Base-by-base conservation (phyloP, 106 monocot species). In the Agapanthus africanus region DNA sequence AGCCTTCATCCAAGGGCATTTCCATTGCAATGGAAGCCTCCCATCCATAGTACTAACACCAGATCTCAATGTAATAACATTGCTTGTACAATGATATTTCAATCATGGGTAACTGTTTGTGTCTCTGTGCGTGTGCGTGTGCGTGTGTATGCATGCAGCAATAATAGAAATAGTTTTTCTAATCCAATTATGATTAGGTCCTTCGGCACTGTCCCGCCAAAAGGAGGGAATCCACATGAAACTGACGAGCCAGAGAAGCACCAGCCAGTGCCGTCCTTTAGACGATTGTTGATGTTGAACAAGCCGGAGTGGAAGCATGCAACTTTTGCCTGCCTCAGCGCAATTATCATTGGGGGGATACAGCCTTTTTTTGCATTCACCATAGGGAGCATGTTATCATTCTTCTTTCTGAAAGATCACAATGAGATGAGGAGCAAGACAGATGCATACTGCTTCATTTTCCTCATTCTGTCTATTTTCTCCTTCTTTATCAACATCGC, bases 291-390 rank as follows among this genome's bases (percentile, higher is more conserved):
- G 63, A 44, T 83, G 59, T 16, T 87, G 63, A 87, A 83, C 57
- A 49, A 47, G 1, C 83, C 83, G 3, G 87, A 83, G 61, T 81
- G 87, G 87, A 68, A 44, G 54, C 80, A 78, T 16, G 83, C 87
- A 11, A 0, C 46, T 19, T 4, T 81, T 32, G 87, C 83, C 2
- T 47, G 83, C 47, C 1, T 65, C 1, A 54, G 71, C 6, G 87
- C 87, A 25, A 31, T 76, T 3, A 35, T 78, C 1, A 75, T 78
- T 32, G 83, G 87, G 1, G 87, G 57, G 30, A 71, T 83, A 49
- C 80, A 87, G 30, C 87, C 87, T 18, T 14, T 65, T 37, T 78
- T 78, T 26, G 60, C 78, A 2, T 83, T 65, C 19, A 71, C 67
- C 16, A 66, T 80, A 72, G 75, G 80, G 7, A 76, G 75, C 62